Percentiles rank a stretch among this genome's conserved stretches.
These are phyloP conservation scores for Diplocarpon rosae DNA, from an alignment of 2,329 filamentous ascomycete species.

Conservation along the genomic window DNA sequence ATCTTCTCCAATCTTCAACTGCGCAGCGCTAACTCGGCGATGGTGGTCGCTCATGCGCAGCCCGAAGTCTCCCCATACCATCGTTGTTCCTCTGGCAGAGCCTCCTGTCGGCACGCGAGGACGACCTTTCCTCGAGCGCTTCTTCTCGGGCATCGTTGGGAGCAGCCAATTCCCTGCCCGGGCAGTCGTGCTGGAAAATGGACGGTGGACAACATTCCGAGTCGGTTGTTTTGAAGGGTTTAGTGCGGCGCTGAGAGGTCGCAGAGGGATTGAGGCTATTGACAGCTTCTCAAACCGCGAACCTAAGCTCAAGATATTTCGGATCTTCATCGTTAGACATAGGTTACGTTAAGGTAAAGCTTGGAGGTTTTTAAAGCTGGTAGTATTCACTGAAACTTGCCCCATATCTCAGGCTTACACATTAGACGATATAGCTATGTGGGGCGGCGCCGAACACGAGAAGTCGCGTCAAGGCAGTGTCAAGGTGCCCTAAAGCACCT, in stretches of 20 bases:
- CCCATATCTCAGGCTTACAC: conserved; percentile 3
- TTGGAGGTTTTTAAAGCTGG: no score
- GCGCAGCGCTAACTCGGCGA: conserved; percentile 74
- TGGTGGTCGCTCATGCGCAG: conserved; percentile 90
- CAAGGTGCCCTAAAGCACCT: not conserved
- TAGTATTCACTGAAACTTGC: not conserved
- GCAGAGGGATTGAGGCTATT: conserved; percentile 25
- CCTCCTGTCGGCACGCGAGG: conserved; percentile 84
- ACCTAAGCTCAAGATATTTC: conserved; percentile 20
- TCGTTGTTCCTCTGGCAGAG: conserved; percentile 82
- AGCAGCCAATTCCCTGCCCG: conserved; percentile 66
- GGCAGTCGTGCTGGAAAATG: conserved; percentile 61
- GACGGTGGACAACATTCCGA: conserved; percentile 33
- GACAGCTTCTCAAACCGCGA: conserved; percentile 24
- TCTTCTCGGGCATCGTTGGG: conserved; percentile 67
- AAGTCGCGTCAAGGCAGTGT: conserved; percentile 18
- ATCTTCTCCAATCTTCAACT: conserved; percentile 84
- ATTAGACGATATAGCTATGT: not conserved
- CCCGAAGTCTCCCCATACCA: conserved; percentile 94
- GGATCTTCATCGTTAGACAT: conserved; percentile 21
- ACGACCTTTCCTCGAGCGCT: conserved; percentile 81
- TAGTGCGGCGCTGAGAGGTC: conserved; percentile 16
- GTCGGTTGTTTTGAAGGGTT: conserved; percentile 21
- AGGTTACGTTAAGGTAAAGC: not conserved
- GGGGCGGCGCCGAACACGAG: conserved; percentile 10